Evolutionary conservation across 495 filamentous ascomycete genomes (phyloP).

Genomic region (Apodospora peruviana): DNA sequence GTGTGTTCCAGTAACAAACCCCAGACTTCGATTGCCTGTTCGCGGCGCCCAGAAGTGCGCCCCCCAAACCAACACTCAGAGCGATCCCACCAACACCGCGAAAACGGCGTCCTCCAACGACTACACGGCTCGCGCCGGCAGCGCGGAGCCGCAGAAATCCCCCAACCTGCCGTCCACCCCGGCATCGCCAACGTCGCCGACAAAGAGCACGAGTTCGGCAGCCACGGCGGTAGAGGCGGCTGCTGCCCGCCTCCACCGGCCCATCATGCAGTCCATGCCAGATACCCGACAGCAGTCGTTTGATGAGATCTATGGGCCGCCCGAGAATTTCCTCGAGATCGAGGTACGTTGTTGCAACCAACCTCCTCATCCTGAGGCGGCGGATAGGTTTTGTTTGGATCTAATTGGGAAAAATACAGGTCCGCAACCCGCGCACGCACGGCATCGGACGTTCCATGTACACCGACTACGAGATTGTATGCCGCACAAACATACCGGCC

Average conservation of each 20-base stretch:
- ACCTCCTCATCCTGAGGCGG: neutral
- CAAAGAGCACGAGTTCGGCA: constrained; percentile 15
- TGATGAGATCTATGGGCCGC: constrained; percentile 97
- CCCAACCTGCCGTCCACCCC: constrained; percentile 16
- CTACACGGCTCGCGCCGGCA: constrained; percentile 20
- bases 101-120: constrained; percentile 29
- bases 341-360: constrained; percentile 55
- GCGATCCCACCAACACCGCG: constrained; percentile 27
- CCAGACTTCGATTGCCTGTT: too few relatives aligned
- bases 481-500: constrained; percentile 96
- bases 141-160: constrained; percentile 11
- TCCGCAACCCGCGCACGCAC: constrained; percentile 91
- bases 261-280: constrained; percentile 74
- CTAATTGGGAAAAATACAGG: constrained; percentile 42
- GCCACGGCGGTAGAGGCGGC: constrained; percentile 23
- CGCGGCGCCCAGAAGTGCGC: too few relatives aligned
- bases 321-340: constrained; percentile 98
- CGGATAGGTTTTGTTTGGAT: neutral
- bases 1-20: too few relatives aligned
- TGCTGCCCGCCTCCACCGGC: constrained; percentile 40
- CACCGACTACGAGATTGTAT: constrained; percentile 96
- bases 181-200: constrained; percentile 29
- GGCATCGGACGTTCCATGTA: constrained; percentile 94
- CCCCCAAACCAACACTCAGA: constrained; percentile 8
- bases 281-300: constrained; percentile 88